phyloP scores from a whole-genome alignment of 2,329 filamentous ascomycete species.

The Amylocarpus encephaloides region DNA sequence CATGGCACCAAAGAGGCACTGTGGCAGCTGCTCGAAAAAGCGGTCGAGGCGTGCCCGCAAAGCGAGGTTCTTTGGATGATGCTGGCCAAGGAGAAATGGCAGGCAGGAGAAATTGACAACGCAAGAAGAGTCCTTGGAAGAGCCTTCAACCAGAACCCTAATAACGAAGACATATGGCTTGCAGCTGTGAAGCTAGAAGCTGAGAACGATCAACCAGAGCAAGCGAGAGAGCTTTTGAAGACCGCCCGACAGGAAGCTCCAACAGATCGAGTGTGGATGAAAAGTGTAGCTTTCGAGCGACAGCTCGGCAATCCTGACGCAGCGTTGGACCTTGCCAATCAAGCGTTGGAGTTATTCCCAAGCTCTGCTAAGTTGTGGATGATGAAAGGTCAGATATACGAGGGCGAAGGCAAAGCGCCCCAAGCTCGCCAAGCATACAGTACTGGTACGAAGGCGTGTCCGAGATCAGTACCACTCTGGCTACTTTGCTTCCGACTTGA shows the following conservation, averaged over 20 bases:
- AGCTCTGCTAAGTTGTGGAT: slow-evolving; percentile 88
- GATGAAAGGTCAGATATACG: slow-evolving; percentile 98
- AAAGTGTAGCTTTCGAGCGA: slow-evolving; percentile 88
- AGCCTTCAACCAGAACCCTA: slow-evolving; percentile 90
- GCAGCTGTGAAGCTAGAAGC: slow-evolving; percentile 94
- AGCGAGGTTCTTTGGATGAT: slow-evolving; percentile 93
- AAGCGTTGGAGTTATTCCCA: slow-evolving; percentile 82
- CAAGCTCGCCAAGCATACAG: slow-evolving; percentile 87
- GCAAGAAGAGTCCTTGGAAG: slow-evolving; percentile 78
- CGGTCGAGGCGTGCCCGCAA: slow-evolving; percentile 86
- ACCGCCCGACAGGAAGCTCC: slow-evolving; percentile 83
- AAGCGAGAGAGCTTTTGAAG: slow-evolving; percentile 74
- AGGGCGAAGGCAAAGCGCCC: slow-evolving; percentile 68
- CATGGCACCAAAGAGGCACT: slow-evolving; percentile 80
- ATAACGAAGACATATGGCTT: slow-evolving; percentile 97
- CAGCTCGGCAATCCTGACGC: slow-evolving; percentile 73
- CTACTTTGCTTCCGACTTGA: slow-evolving; percentile 83
- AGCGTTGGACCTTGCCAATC: slow-evolving; percentile 79
- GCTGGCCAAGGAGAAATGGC: slow-evolving; percentile 91
- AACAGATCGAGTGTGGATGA: slow-evolving; percentile 96
- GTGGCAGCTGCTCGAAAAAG: slow-evolving; percentile 82
- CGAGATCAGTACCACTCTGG: slow-evolving; percentile 81
- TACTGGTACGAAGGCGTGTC: slow-evolving; percentile 79
- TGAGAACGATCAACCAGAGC: slow-evolving; percentile 74
- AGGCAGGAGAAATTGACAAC: slow-evolving; percentile 79